Evolutionary conservation across 1,284 basidiomycete genomes (phyloP).

Genomic region (Athelia sp.): DNA sequence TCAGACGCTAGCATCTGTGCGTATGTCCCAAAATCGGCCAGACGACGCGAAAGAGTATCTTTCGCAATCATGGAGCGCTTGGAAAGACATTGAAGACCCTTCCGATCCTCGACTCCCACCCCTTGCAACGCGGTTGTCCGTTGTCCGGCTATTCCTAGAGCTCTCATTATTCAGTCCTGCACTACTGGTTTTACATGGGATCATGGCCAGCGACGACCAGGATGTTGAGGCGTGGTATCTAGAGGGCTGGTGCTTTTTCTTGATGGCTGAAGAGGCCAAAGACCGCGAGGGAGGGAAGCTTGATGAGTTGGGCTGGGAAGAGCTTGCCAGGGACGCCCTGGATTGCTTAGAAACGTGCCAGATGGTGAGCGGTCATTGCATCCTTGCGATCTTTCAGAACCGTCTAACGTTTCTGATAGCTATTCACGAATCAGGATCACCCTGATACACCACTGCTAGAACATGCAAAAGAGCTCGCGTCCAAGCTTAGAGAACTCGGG

Average conservation of each 20-base stretch:
- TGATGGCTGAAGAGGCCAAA: slow-evolving; percentile 66
- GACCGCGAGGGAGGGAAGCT: slow-evolving; percentile 47
- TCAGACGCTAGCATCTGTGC: slow-evolving; percentile 81
- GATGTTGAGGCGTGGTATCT: slow-evolving; percentile 93
- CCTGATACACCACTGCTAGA: slow-evolving; percentile 76
- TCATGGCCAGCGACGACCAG: slow-evolving; percentile 82
- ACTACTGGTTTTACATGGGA: slow-evolving; percentile 71
- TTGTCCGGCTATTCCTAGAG: slow-evolving; percentile 85
- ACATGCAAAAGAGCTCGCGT: slow-evolving; percentile 74
- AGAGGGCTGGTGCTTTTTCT: slow-evolving; percentile 92
- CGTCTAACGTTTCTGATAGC: too few species aligned
- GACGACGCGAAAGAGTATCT: slow-evolving; percentile 75
- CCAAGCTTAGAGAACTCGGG: slow-evolving; percentile 64
- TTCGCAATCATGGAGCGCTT: slow-evolving; percentile 65
- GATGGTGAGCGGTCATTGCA: slow-evolving; percentile 43
- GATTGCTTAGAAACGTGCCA: slow-evolving; percentile 83
- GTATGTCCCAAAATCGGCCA: slow-evolving; percentile 81
- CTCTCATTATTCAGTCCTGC: slow-evolving; percentile 67
- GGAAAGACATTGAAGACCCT: slow-evolving; percentile 77
- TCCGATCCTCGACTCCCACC: slow-evolving; percentile 65
- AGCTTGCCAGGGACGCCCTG: slow-evolving; percentile 76
- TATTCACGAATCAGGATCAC: slow-evolving; percentile 70
- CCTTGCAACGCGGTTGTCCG: slow-evolving; percentile 66
- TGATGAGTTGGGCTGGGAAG: slow-evolving; percentile 66
- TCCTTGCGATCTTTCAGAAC: too few species aligned